Base-by-base conservation (phyloP, 2,329 filamentous ascomycete species). In the Stagonosporopsis rhizophila region DNA sequence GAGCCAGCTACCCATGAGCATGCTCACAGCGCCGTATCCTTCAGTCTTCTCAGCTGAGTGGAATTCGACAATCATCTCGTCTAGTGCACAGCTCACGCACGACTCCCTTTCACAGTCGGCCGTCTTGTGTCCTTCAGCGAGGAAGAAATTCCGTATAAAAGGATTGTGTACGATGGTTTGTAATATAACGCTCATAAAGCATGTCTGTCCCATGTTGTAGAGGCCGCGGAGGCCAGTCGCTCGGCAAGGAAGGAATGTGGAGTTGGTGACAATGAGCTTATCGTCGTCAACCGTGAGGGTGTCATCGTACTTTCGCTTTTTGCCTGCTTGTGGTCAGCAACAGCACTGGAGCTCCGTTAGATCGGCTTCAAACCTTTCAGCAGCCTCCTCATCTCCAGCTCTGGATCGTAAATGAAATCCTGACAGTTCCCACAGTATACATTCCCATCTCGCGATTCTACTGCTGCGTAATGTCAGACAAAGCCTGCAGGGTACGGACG, bases 191-290 rank as follows among this genome's bases (percentile, higher is more conserved):
- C 95, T 96, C 83, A 98, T 94, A 77, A 97, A 99, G 80, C 94
- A 99, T 11, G 95, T 98, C 56, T 96, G 92, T n/a, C 94, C 95
- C 74, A 96, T 94, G 71, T 98, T 99, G 77, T 96, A 97, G 58
- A 99, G 89, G 28, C 94, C 94, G 32, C 95, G 87, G 35, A 97
- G 85, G 9, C 95, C 94, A 64, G 89, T 92, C 17, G 92, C 92
- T 53, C 91, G 87, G 72, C 94, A 97, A 12, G 92, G 90, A 6
- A 91, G 88, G 54, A 87, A 85, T 25, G 85, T 88, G 12, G 92
- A 93, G 71, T 97, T 96, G 58, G 83, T 83, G 37, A 87, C 84
- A 61, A 96, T 89, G 67, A 91, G 92, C 52, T 86, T 83, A 54
- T 91, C 87, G 61, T 94, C 90, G 56, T 93, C 89, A 54, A 73